A percentile compares a stretch with the other conserved stretches of the same genome.
phyloP scores from a whole-genome alignment of 192 early-diverging fungal species.

The Umbelopsis ramanniana region DNA sequence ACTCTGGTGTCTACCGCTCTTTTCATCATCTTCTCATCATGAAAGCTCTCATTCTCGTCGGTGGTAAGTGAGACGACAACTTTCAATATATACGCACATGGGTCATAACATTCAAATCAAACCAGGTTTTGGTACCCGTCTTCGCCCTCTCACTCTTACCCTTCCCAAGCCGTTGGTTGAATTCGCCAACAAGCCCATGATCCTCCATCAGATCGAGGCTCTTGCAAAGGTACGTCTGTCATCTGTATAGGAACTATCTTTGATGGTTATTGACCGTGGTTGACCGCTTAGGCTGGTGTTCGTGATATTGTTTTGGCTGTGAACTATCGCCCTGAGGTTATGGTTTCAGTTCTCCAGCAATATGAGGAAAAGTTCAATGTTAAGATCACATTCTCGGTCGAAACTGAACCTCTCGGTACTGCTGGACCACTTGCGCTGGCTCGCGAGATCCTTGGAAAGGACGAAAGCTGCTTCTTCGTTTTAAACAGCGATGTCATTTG shows the following conservation, averaged over 20 bases:
- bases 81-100: background rate
- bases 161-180: constrained; percentile 99
- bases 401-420: constrained; percentile 96
- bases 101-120: background rate
- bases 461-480: constrained; percentile 96
- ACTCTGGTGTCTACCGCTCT: constrained; percentile 17
- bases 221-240: constrained; percentile 81
- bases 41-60: constrained; percentile 87
- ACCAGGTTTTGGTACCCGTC: constrained; percentile 95
- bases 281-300: constrained; percentile 83
- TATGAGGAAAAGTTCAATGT: constrained; percentile 92
- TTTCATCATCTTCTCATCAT: constrained; percentile 47
- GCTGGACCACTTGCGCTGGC: constrained; percentile 96
- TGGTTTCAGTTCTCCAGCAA: constrained; percentile 92
- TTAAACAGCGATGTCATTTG: constrained; percentile 99
- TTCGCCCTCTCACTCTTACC: constrained; percentile 95
- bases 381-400: constrained; percentile 95
- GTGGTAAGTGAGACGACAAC: constrained; percentile 52
- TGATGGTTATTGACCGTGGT: background rate
- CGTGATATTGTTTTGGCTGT: constrained; percentile 98
- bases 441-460: constrained; percentile 86
- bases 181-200: constrained; percentile 99
- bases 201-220: constrained; percentile 98
- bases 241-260: background rate
- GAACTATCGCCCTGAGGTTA: constrained; percentile 98